Evolutionary conservation across 768 basidiomycete genomes (phyloP), one percentile per base, ranked within the genome.

Genomic region (Pleurotus giganteus): DNA sequence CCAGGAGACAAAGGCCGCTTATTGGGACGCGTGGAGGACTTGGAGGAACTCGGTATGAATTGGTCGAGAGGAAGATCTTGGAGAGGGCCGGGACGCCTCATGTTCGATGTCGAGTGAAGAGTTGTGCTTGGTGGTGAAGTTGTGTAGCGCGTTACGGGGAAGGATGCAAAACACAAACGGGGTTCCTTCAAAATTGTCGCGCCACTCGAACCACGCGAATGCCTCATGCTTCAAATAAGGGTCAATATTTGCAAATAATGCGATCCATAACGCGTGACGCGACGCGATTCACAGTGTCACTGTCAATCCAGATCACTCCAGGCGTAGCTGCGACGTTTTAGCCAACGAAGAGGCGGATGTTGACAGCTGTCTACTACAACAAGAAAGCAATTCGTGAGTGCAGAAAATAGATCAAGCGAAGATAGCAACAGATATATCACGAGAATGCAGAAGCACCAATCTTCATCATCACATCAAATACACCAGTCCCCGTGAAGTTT

Each of bases 401-500:
- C 21, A 12, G 12, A 45, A 24, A 51, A 50, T 51, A 51, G 11
- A 51, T 47, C 27, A 47, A 31, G 31, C 49, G n/a, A 39, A 39
- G 21, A 51, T 51, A 28, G 19, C 23, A 26, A 34, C 37, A 51
- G 9, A 26, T 23, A 17, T 37, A 51, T 37, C 21, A 34, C 24
- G 29, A 51, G 17, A 51, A 19, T 15, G 19, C 15, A 36, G 60
- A 60, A 12, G 60, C 59, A 52, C 61, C 64, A 32, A 71, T 68
- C 26, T 78, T 77, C 81, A 85, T 83, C 54, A 91, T 81, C 36
- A 98, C 82, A 66, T 94, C 95, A 63, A 98, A 99, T 29, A 85
- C 84, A 4, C 95, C 97, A 21, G 96, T 98, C n/a, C 96, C 96
- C n/a, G 88, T 92, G 49, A 77, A 73, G 65, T 83, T 91, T 7